Evolutionary conservation across 345 rosid species (phyloP).

Genomic region (Melaleuca alternifolia): DNA sequence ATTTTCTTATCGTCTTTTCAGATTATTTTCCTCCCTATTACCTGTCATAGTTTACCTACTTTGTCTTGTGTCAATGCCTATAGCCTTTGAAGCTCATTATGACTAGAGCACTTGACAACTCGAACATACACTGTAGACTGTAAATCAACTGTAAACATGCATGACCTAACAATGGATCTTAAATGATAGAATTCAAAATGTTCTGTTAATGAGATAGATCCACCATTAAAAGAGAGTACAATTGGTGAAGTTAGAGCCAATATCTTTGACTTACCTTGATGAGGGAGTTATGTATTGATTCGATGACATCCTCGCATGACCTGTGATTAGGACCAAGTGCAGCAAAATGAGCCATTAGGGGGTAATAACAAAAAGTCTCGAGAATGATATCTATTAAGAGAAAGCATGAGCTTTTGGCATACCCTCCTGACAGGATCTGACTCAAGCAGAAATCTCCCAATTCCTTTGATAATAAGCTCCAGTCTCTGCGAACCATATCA

Average conservation of each 20-base stretch:
- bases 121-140: neutral
- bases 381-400: neutral
- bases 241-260: neutral
- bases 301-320: conserved; percentile 91
- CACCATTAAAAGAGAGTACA: neutral
- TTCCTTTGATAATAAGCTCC: conserved; percentile 96
- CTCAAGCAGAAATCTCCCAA: conserved; percentile 78
- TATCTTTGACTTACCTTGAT: conserved; percentile 47
- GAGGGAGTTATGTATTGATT: conserved; percentile 76
- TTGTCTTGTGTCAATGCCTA: neutral
- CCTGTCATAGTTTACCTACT: neutral
- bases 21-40: neutral
- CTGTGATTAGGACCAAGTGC: conserved; percentile 26
- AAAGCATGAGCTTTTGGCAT: conserved; percentile 2
- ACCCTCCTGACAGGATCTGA: conserved; percentile 95
- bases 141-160: neutral
- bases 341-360: neutral
- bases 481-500: conserved; percentile 99
- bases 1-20: neutral
- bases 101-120: neutral
- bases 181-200: neutral
- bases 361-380: neutral
- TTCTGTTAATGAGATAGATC: neutral
- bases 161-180: neutral
- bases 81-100: neutral